A percentile compares a stretch with the other conserved stretches of the same genome.
Evolutionary conservation across 2,329 filamentous ascomycete species (phyloP).

Genomic region (Kalaharituber pfeilii): DNA sequence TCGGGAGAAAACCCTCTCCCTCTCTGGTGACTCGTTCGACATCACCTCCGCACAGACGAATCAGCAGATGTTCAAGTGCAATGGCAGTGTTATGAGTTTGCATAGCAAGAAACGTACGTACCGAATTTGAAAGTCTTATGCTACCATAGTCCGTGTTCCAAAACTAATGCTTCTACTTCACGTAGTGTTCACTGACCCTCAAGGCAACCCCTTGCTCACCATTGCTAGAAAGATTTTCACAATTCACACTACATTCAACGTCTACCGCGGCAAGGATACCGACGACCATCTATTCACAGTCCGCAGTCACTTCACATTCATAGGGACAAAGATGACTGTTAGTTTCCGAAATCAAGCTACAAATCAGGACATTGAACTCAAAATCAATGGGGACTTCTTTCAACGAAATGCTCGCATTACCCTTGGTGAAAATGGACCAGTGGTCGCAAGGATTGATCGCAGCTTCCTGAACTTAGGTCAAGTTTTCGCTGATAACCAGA

Average conservation of each 20-base stretch:
- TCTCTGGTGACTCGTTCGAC: conserved; percentile 47
- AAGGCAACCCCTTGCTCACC: conserved; percentile 7
- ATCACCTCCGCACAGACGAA: conserved; percentile 39
- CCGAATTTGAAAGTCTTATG: too few species aligned
- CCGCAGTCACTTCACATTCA: conserved; percentile 20
- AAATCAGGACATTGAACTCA: conserved; percentile 32
- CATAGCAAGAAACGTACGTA: conserved; percentile 5
- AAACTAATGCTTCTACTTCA: background rate
- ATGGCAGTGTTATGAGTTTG: conserved; percentile 35
- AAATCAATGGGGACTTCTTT: conserved; percentile 45
- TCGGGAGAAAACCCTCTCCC: conserved; percentile 43
- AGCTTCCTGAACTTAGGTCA: conserved; percentile 41
- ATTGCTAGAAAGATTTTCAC: conserved; percentile 19
- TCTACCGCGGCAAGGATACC: conserved; percentile 11
- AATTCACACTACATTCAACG: conserved; percentile 22
- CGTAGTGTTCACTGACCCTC: background rate
- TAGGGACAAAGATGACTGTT: conserved; percentile 38
- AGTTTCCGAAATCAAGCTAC: conserved; percentile 35
- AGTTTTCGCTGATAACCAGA: conserved; percentile 43
- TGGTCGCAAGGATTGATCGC: conserved; percentile 42
- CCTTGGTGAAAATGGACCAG: conserved; percentile 32
- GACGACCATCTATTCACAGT: conserved; percentile 21
- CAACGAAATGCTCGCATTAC: conserved; percentile 41
- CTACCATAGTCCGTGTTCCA: background rate
- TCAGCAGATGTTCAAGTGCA: conserved; percentile 35